Conservation (phyloP, 495 filamentous ascomycete species). For the Geopyxis carbonaria region DNA sequence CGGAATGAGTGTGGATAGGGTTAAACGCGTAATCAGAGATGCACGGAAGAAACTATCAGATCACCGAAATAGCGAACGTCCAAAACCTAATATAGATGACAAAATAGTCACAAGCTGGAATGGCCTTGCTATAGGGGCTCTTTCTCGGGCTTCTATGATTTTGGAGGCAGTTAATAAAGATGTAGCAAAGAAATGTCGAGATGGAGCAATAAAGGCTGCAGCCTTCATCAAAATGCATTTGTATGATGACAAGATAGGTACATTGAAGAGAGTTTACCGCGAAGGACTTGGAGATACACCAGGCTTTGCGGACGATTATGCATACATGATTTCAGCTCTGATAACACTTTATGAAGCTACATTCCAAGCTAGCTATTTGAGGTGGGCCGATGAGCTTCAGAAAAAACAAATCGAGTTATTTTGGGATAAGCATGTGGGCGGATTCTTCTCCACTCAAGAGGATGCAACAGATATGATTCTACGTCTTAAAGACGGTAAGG, state of each 20-base stretch:
- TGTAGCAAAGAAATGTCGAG: constrained; percentile 40
- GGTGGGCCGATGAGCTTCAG: constrained; percentile 73
- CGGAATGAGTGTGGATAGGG: constrained; percentile 55
- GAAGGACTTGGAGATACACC: constrained; percentile 52
- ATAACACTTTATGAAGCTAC: constrained; percentile 80
- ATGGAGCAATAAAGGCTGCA: constrained; percentile 51
- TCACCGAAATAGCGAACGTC: constrained; percentile 57
- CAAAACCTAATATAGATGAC: constrained; percentile 70
- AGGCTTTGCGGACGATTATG: constrained; percentile 91
- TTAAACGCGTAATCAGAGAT: constrained; percentile 48
- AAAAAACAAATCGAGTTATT: constrained; percentile 53
- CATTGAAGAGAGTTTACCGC: constrained; percentile 59
- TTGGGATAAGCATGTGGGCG: constrained; percentile 44
- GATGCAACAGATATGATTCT: constrained; percentile 58
- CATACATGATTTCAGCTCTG: constrained; percentile 68
- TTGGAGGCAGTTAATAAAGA: constrained; percentile 43
- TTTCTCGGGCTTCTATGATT: constrained; percentile 55
- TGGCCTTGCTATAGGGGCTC: constrained; percentile 69
- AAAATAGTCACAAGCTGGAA: constrained; percentile 84
- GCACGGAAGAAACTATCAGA: constrained; percentile 53
- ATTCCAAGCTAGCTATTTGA: constrained; percentile 59
- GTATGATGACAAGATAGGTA: constrained; percentile 44
- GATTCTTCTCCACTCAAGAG: constrained; percentile 72
- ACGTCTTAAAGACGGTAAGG: constrained; percentile 58
- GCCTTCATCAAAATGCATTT: constrained; percentile 63